These are phyloP conservation scores for Trebouxia gelatinosa DNA, from an alignment of 163 green algal species.

Conservation along the genomic window DNA sequence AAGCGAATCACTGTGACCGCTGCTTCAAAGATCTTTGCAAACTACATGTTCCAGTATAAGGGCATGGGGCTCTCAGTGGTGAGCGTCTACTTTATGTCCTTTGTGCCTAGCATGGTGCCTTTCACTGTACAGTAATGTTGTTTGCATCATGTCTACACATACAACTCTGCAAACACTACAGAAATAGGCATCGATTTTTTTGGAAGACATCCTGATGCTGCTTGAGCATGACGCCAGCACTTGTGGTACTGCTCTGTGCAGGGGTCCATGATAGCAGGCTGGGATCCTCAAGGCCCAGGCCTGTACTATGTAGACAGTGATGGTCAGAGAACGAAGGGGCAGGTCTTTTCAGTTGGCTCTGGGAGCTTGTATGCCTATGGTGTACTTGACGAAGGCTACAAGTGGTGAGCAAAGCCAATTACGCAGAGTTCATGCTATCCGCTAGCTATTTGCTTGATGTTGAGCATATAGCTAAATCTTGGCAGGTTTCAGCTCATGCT, in stretches of 20 bases:
- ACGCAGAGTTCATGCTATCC: too few relatives aligned
- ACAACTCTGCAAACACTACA: too few relatives aligned
- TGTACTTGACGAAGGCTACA: slow-evolving; percentile 94
- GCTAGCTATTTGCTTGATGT: not conserved
- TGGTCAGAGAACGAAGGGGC: slow-evolving; percentile 92
- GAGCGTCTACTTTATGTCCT: slow-evolving; percentile 10
- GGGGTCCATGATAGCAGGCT: slow-evolving; percentile 98
- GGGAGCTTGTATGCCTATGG: slow-evolving; percentile 98
- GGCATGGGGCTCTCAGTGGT: slow-evolving; percentile 98
- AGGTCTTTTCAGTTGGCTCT: slow-evolving; percentile 96
- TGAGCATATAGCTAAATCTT: not conserved
- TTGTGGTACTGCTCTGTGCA: slow-evolving; percentile 38
- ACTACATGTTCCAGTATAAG: slow-evolving; percentile 97
- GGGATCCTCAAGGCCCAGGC: slow-evolving; percentile 81
- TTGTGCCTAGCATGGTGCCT: not conserved
- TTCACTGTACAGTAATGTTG: not conserved
- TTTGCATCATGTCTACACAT: not conserved
- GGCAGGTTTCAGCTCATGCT: not conserved
- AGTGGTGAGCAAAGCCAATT: slow-evolving; percentile 61
- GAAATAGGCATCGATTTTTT: not conserved
- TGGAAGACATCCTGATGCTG: slow-evolving; percentile 12
- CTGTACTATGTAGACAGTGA: slow-evolving; percentile 99
- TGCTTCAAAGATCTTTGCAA: slow-evolving; percentile 97
- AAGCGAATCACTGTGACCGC: slow-evolving; percentile 94
- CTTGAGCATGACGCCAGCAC: not conserved